phyloP scores from a whole-genome alignment of 1,284 basidiomycete species.

The Ustilago cynodontis region DNA sequence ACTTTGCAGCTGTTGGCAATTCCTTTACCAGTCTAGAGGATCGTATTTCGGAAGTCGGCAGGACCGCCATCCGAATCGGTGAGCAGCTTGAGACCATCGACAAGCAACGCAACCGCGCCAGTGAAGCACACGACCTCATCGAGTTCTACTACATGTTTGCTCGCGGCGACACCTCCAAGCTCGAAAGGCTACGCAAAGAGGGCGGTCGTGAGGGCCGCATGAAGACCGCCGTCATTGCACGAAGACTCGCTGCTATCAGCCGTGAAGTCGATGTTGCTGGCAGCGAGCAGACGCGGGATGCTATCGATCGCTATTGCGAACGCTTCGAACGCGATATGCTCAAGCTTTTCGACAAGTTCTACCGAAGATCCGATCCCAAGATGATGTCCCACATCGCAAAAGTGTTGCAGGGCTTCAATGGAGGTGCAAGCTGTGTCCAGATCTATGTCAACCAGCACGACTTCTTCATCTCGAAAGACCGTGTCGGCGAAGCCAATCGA shows the following conservation, averaged over 20 bases:
- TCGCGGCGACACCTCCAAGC: conserved; percentile 81
- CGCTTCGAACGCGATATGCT: conserved; percentile 99
- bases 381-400: conserved; percentile 99
- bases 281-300: conserved; percentile 65
- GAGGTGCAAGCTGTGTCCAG: conserved; percentile 94
- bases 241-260: conserved; percentile 86
- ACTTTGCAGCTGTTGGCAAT: conserved; percentile 77
- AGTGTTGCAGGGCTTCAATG: conserved; percentile 97
- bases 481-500: conserved; percentile 76
- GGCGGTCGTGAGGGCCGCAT: conserved; percentile 79
- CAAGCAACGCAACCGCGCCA: conserved; percentile 89
- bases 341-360: conserved; percentile 85
- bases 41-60: conserved; percentile 88
- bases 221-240: conserved; percentile 88
- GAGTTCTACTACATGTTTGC: conserved; percentile 94
- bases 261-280: conserved; percentile 80
- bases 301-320: conserved; percentile 95
- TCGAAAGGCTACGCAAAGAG: conserved; percentile 87
- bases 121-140: conserved; percentile 93
- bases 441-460: conserved; percentile 99
- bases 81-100: conserved; percentile 92
- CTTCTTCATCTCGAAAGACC: conserved; percentile 74
- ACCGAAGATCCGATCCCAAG: conserved; percentile 95
- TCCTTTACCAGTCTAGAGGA: conserved; percentile 63
- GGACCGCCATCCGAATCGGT: conserved; percentile 94